Conservation (phyloP, 768 basidiomycete genomes). For the Fistulinella prunicolor region DNA sequence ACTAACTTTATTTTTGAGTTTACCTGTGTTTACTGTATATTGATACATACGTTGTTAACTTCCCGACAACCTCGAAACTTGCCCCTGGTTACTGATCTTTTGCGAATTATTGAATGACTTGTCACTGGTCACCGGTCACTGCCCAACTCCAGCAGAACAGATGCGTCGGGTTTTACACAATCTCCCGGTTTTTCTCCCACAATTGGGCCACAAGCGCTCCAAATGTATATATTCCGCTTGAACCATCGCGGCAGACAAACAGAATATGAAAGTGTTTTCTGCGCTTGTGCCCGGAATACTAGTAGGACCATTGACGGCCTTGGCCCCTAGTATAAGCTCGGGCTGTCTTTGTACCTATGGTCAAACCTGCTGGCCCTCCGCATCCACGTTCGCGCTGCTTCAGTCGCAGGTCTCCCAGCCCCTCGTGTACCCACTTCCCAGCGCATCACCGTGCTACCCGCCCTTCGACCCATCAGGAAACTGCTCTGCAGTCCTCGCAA, state of each 20-base stretch:
- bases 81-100: too few relatives aligned
- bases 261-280: background rate
- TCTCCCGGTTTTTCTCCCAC: too few relatives aligned
- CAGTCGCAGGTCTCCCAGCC: conserved; percentile 17
- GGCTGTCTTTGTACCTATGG: conserved; percentile 18
- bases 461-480: conserved; percentile 31
- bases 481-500: conserved; percentile 32
- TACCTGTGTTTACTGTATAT: too few relatives aligned
- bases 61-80: too few relatives aligned
- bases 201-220: too few relatives aligned
- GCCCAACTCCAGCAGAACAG: too few relatives aligned
- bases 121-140: too few relatives aligned
- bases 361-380: conserved; percentile 20
- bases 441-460: conserved; percentile 19
- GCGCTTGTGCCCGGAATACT: background rate
- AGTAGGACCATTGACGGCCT: background rate
- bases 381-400: conserved; percentile 11
- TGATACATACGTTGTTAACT: too few relatives aligned
- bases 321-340: background rate
- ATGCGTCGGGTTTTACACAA: too few relatives aligned
- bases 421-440: conserved; percentile 13
- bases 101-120: too few relatives aligned
- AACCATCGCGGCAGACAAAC: background rate
- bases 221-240: background rate
- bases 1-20: too few relatives aligned